These are phyloP conservation scores for Alternaria triticimaculans DNA, from an alignment of 2,329 filamentous ascomycete species.

Conservation along the genomic window DNA sequence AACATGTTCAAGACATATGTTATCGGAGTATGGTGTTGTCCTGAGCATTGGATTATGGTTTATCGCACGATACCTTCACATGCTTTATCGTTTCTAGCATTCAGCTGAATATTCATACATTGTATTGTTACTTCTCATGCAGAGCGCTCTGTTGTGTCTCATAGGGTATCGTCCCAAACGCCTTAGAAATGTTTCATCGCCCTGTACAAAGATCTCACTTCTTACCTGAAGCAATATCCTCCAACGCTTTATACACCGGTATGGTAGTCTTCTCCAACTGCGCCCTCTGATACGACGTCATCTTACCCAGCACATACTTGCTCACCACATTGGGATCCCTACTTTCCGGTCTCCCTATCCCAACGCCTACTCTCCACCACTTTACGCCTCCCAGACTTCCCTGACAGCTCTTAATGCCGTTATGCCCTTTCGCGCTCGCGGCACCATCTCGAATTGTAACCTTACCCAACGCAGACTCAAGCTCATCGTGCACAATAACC, in stretches of 20 bases:
- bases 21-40: not conserved
- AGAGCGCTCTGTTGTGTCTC: not conserved
- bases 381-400: slow-evolving; percentile 41
- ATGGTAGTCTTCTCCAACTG: slow-evolving; percentile 57
- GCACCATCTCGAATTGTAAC: slow-evolving; percentile 70
- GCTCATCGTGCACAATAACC: slow-evolving; percentile 86
- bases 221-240: slow-evolving; percentile 55
- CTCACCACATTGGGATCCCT: slow-evolving; percentile 73
- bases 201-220: slow-evolving; percentile 10
- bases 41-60: slow-evolving; percentile 17
- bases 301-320: slow-evolving; percentile 76
- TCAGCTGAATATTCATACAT: slow-evolving; percentile 11
- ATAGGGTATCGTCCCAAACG: slow-evolving; percentile 21
- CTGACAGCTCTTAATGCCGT: slow-evolving; percentile 54
- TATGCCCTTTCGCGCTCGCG: slow-evolving; percentile 53
- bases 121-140: slow-evolving; percentile 2
- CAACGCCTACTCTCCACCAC: slow-evolving; percentile 73
- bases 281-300: slow-evolving; percentile 55
- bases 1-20: not conserved
- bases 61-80: slow-evolving; percentile 32
- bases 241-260: slow-evolving; percentile 60
- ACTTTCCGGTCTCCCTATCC: slow-evolving; percentile 81
- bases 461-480: slow-evolving; percentile 74
- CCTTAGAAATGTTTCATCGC: slow-evolving; percentile 6
- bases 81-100: slow-evolving; percentile 6